These are phyloP conservation scores for Aspergillus tamarii DNA, from an alignment of 2,329 filamentous ascomycete species.

Conservation along the genomic window DNA sequence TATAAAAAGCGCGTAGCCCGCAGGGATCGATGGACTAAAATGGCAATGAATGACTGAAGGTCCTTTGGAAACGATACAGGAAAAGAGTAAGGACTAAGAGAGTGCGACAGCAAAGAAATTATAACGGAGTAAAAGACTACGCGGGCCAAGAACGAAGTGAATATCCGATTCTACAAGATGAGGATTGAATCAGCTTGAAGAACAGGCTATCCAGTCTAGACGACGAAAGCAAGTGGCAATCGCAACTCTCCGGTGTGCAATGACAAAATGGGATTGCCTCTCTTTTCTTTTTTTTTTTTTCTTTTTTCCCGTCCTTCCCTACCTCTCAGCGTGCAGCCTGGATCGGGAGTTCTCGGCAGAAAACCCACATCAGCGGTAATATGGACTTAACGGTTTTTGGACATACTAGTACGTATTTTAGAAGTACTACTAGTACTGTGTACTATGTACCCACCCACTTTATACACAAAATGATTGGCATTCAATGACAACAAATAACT, in stretches of 20 bases:
- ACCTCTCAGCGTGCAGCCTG: conserved; percentile 14
- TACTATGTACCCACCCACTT: not conserved
- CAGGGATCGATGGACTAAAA: not conserved
- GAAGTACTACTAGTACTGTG: not conserved
- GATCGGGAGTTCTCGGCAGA: conserved; percentile 31
- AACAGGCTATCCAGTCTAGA: conserved; percentile 8
- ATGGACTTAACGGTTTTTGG: no score
- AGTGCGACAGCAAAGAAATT: not conserved
- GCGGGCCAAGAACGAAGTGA: not conserved
- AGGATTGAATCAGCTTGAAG: conserved; percentile 7
- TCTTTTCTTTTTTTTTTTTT: conserved; percentile 8
- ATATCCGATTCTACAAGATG: conserved; percentile 12
- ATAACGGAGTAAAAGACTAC: not conserved
- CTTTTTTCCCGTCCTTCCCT: not conserved
- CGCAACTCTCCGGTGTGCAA: conserved; percentile 6
- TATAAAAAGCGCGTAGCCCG: not conserved
- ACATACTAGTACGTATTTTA: not conserved
- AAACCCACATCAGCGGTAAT: not conserved
- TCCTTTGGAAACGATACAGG: not conserved
- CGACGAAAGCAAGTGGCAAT: conserved; percentile 21
- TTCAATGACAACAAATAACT: not conserved
- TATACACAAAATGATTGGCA: not conserved
- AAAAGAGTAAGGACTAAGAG: not conserved
- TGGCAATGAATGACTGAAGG: not conserved
- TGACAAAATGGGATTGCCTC: conserved; percentile 19